Conservation (phyloP, 257 asterid genomes). For the Paraleonurus japonicus region DNA sequence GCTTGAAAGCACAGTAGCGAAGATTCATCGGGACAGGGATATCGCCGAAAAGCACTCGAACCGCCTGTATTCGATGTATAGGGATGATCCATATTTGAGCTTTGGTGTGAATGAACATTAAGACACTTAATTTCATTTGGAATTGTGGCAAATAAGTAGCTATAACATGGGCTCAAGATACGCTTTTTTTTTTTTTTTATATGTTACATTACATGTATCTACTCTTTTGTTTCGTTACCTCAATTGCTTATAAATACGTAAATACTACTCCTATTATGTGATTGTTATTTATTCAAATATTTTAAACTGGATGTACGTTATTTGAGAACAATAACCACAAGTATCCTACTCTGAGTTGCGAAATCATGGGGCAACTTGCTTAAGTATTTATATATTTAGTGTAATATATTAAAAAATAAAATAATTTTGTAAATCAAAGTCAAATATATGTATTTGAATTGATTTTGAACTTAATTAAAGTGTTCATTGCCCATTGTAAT, state of each 20-base stretch:
- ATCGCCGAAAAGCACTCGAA: slow-evolving; percentile 75
- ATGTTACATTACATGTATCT: not conserved
- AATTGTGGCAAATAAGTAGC: not conserved
- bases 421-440: too few relatives aligned
- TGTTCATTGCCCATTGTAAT: too few relatives aligned
- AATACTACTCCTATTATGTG: not conserved
- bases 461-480: too few relatives aligned
- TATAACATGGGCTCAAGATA: not conserved
- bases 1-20: slow-evolving; percentile 69
- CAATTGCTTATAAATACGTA: not conserved
- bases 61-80: slow-evolving; percentile 59
- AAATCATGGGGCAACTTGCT: not conserved
- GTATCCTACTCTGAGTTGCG: slow-evolving; percentile 7
- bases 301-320: not conserved
- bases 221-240: not conserved
- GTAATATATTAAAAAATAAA: too few relatives aligned
- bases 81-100: slow-evolving; percentile 55
- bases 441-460: too few relatives aligned
- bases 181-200: too few relatives aligned
- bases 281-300: not conserved
- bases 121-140: not conserved
- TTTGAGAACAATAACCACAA: not conserved
- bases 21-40: slow-evolving; percentile 65
- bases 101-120: not conserved
- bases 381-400: too few relatives aligned